Base-by-base conservation (phyloP, 1,139 yeast species). In the Zygoascus sp. region DNA sequence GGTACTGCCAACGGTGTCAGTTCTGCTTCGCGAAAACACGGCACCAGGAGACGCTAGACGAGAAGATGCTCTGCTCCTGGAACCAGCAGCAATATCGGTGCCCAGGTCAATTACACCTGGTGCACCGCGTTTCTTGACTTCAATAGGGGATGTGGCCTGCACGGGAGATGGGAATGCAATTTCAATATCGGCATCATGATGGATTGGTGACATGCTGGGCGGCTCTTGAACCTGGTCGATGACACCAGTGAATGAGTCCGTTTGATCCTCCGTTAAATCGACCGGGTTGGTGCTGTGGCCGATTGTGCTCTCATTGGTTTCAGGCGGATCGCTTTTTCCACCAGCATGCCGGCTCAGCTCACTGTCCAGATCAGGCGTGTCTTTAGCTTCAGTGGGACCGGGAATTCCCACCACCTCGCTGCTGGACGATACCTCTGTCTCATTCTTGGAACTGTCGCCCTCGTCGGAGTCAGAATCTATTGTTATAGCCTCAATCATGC, bases 1-100 rank as follows among this genome's bases (percentile, higher is more conserved):
- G 11, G 10, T 42, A 40, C 42, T 40, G 10, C 42, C 42, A 27
- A 20, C 35, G 11, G 45, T 42, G 23, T 34, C 15, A 9, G 45
- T 19, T 25, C 45, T 23, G 13, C 40, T 19, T 17, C 45, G 13
- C 2, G 41, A 23, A 15, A 32, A 17, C 17, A 27, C 2, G 13
- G 23, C 19, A 22, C 28, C 39, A 9, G 47, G 36, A 30, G 48
- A 19, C 15, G 44, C 44, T 22, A 44, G 30, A 11, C 27, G 15
- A 4, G 47, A 44, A 13, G 25, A 9, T 15, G 47, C 15, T 9
- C 25, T 3, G 15, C 25, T 20, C 4, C 25, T 20, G 10, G 39
- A 21, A n/a, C n/a, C 25, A 11, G 27, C 3, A 13, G 9, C 19
- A 9, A 13, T 21, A 5, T 25, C 20, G 11, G 6, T 35, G 4